These are phyloP conservation scores for Stagonosporopsis vannaccii DNA, from an alignment of 2,329 filamentous ascomycete species.

Conservation along the genomic window DNA sequence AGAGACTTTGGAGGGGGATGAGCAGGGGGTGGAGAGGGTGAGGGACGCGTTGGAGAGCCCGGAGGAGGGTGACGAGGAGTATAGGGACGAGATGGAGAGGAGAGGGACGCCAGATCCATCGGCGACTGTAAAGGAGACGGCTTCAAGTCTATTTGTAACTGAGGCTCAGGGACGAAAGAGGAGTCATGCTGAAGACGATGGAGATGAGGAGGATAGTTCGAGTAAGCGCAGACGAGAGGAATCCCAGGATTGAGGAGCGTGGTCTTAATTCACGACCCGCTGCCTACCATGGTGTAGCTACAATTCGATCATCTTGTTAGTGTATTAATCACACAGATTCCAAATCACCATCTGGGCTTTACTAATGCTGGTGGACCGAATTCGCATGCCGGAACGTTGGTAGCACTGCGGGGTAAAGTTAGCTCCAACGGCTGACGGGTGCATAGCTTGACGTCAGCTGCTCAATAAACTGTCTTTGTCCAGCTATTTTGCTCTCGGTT, in stretches of 20 bases:
- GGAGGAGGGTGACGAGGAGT: not conserved
- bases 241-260: not conserved
- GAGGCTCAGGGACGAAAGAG: slow-evolving; percentile 3
- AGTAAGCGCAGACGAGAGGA: not conserved
- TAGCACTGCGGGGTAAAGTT: slow-evolving; percentile 13
- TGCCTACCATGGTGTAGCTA: no score
- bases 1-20: slow-evolving; percentile 50
- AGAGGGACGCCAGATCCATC: slow-evolving; percentile 5
- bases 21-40: slow-evolving; percentile 38
- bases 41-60: slow-evolving; percentile 22
- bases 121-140: slow-evolving; percentile 5
- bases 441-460: not conserved
- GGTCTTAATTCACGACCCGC: not conserved
- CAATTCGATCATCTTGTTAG: not conserved
- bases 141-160: slow-evolving; percentile 18
- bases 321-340: no score
- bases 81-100: not conserved
- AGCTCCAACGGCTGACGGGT: not conserved
- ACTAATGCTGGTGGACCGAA: not conserved
- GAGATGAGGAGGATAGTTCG: not conserved
- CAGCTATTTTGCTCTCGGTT: not conserved
- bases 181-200: not conserved
- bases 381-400: not conserved
- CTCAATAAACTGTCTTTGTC: not conserved
- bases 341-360: not conserved